Base-by-base conservation (phyloP, 495 filamentous ascomycete genomes). In the Acidiella bohemica region DNA sequence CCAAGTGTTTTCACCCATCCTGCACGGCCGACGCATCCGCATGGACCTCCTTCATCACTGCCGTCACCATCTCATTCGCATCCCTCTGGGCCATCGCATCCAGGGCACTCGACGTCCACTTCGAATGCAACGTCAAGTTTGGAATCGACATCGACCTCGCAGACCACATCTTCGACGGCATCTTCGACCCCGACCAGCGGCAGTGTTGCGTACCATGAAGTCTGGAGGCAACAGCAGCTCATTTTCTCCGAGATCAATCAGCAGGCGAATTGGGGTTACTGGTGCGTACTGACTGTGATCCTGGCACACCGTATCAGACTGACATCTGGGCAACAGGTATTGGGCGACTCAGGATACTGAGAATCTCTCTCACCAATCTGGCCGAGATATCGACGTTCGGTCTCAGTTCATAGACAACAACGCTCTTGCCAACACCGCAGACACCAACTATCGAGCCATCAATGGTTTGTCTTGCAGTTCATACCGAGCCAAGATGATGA, bases 221-320 rank as follows among this genome's bases (percentile, higher is more conserved):
- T 93, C 22, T 67, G 65, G 29, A 72, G 80, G 35, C 64, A 65
- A 32, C 63, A 63, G 12, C 75, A 92, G 57, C 60, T 76, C 46
- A 61, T 75, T 5, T 66, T 92, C 25, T 77, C 75, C 4, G 87
- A 93, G 53, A 71, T 71, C 33, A 63, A 59, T 20, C 84, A 93
- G 46, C 75, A 76, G 24, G 72, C 79, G 0, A 84, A 93, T 69
- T 95, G 87, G 87, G 87, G 87, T 6, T 80, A 75, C 4, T 87
- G 39, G 73, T 42, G 17, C 4, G 32, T 20, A 6, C 19, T 17
- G 11, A 4, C 8, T n/a, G n/a, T n/a, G n/a, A n/a, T n/a, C n/a
- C n/a, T n/a, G n/a, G n/a, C n/a, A n/a, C n/a, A n/a, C n/a, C n/a
- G n/a, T n/a, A n/a, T n/a, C n/a, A n/a, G n/a, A n/a, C n/a, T n/a